These are phyloP conservation scores for Cordyceps sp. DNA, from an alignment of 2,329 filamentous ascomycete genomes.

Conservation along the genomic window DNA sequence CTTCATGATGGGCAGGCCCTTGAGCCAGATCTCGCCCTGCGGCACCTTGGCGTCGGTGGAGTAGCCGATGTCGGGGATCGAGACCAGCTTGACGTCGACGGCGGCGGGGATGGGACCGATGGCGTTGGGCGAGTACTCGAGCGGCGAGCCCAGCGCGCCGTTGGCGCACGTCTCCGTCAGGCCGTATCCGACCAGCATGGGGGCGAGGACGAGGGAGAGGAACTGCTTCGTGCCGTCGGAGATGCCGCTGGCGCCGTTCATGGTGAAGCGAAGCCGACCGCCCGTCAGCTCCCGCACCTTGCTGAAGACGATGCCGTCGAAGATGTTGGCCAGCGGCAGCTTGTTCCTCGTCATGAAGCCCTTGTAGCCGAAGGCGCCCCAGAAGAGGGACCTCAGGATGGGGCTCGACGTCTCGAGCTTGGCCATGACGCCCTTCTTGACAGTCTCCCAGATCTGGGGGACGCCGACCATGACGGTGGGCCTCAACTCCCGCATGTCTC, in stretches of 20 bases:
- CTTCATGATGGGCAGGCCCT: conserved; percentile 56
- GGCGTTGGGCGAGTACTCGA: conserved; percentile 63
- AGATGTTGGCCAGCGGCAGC: conserved; percentile 48
- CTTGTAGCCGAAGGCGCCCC: conserved; percentile 44
- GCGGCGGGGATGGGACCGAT: conserved; percentile 65
- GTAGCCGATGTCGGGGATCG: conserved; percentile 81
- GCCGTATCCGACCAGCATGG: conserved; percentile 90
- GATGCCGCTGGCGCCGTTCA: conserved; percentile 90
- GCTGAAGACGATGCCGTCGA: conserved; percentile 78
- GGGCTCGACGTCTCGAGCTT: conserved; percentile 58
- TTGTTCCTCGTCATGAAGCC: conserved; percentile 37
- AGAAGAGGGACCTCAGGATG: conserved; percentile 66
- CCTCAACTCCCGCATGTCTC: conserved; percentile 82
- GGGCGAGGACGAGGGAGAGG: conserved; percentile 79
- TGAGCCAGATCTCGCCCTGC: conserved; percentile 86
- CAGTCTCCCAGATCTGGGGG: conserved; percentile 90
- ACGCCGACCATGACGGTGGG: conserved; percentile 89
- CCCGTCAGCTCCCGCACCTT: conserved; percentile 85
- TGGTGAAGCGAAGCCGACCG: conserved; percentile 70
- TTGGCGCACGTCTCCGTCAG: conserved; percentile 85
- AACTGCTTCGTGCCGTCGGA: conserved; percentile 78
- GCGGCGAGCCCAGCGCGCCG: conserved; percentile 66
- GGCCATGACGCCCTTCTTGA: conserved; percentile 80
- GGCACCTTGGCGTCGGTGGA: conserved; percentile 55
- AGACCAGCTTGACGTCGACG: conserved; percentile 81